Percentiles rank a stretch among this genome's conserved stretches.
These are phyloP conservation scores for Mycena belliarum DNA, from an alignment of 768 basidiomycete species.

Conservation along the genomic window DNA sequence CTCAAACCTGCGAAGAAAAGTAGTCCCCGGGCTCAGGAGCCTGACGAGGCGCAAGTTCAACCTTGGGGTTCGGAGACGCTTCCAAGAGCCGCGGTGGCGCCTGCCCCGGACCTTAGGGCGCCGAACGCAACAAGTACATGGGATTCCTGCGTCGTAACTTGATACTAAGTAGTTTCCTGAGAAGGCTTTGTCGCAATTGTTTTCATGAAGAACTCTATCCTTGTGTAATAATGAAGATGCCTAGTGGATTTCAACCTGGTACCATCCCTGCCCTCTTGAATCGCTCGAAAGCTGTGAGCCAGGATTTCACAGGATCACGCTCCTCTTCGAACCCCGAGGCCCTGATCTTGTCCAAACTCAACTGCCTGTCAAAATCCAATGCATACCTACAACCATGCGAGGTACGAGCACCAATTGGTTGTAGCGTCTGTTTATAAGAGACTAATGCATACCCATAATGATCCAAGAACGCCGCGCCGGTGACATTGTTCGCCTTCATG, in stretches of 20 bases:
- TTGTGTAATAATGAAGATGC: no score
- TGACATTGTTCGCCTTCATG: conserved; percentile 17
- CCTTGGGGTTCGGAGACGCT: no score
- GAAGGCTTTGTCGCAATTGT: no score
- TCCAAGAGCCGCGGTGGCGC: no score
- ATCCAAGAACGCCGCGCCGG: conserved; percentile 14
- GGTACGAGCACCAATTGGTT: no score
- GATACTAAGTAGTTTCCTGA: no score
- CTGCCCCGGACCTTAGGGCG: no score
- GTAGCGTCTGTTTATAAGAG: conserved; percentile 7
- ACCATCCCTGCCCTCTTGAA: conserved; percentile 18
- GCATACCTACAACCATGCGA: conserved; percentile 8
- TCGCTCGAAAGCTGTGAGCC: conserved; percentile 15
- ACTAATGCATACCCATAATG: conserved; percentile 4
- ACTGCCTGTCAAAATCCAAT: conserved; percentile 9
- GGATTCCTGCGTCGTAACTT: no score
- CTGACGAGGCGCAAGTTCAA: no score
- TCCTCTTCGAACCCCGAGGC: conserved; percentile 12
- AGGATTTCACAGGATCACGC: conserved; percentile 6
- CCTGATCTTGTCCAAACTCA: conserved; percentile 19
- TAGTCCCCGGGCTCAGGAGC: not conserved
- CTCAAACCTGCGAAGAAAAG: not conserved
- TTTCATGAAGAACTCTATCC: no score
- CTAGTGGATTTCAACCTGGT: not conserved
- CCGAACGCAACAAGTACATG: no score